Evolutionary conservation across 306 rosid species (phyloP), one percentile per base, ranked within the genome.

Genomic region (Abrus pulchellus): DNA sequence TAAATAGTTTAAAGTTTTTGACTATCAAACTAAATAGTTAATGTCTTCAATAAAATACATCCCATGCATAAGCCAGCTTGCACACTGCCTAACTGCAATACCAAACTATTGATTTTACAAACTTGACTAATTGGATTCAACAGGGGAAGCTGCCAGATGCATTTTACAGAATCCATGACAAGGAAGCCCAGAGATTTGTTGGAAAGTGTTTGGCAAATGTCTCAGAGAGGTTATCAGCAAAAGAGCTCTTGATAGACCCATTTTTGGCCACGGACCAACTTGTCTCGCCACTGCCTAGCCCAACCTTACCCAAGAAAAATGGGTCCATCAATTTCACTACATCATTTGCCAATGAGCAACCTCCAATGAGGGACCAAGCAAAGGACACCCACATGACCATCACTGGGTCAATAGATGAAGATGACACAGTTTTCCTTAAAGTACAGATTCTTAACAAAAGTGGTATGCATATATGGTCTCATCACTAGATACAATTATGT

Each of bases 81-180:
- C 12, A 1, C 13, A 47, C 52, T 9, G 9, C 5, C 6, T 47
- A n/a, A 28, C 34, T 7, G 5, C 57, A 68, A 29, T 29, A 48
- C 41, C 7, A 45, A 28, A 8, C 9, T 7, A 6, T 12, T 78
- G 13, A 57, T 20, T 74, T 80, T 0, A 36, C 43, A 49, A 12
- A 66, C 9, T 38, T 55, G 47, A 53, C 0, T 40, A 5, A 69
- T 34, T 28, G 76, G 57, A 71, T 74, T 68, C 2, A 56, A 57
- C 79, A 94, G 98, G 97, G 97, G 33, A 94, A 91, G 78, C 87
- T 92, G 34, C 98, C 98, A 2, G 75, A 85, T 1, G 97, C 97
- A 1, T 91, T 81, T 75, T 81, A 89, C 83, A 84, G 84, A 72
- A 90, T 94, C 56, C 69, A 91, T 72, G 91, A 92, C 62, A 50